These are phyloP conservation scores for Arthrobotrys iridis DNA, from an alignment of 2,329 filamentous ascomycete species.

Conservation along the genomic window DNA sequence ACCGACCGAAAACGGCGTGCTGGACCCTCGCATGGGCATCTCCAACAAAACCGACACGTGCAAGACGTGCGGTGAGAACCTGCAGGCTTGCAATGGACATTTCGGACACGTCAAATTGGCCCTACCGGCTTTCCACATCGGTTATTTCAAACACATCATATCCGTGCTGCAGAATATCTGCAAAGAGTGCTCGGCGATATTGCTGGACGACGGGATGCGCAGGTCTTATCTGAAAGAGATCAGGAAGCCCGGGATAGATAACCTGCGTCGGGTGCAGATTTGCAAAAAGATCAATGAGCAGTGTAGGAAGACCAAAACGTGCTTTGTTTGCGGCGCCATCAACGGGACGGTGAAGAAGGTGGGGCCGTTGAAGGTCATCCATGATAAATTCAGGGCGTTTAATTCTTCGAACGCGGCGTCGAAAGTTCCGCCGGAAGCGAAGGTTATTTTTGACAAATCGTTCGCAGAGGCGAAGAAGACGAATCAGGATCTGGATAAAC, in stretches of 20 bases:
- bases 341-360: slow-evolving; percentile 95
- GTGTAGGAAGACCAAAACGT: slow-evolving; percentile 85
- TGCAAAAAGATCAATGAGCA: slow-evolving; percentile 89
- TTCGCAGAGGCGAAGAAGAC: slow-evolving; percentile 81
- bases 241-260: slow-evolving; percentile 83
- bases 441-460: slow-evolving; percentile 84
- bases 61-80: slow-evolving; percentile 80
- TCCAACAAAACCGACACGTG: slow-evolving; percentile 84
- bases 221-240: slow-evolving; percentile 81
- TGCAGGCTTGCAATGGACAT: slow-evolving; percentile 90
- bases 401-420: slow-evolving; percentile 87
- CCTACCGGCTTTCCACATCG: slow-evolving; percentile 92
- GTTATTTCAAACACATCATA: slow-evolving; percentile 93
- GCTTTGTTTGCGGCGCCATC: slow-evolving; percentile 79
- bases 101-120: slow-evolving; percentile 93
- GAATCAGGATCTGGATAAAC: slow-evolving; percentile 86
- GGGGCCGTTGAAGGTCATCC: slow-evolving; percentile 89
- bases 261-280: slow-evolving; percentile 81
- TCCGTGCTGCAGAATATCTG: slow-evolving; percentile 93
- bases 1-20: slow-evolving; percentile 82
- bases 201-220: slow-evolving; percentile 83
- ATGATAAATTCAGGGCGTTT: slow-evolving; percentile 89
- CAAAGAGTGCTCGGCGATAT: slow-evolving; percentile 87
- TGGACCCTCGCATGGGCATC: slow-evolving; percentile 87
- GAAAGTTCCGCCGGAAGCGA: slow-evolving; percentile 83